Base-by-base conservation (phyloP, 2,329 filamentous ascomycete species). In the Diplodia mutila region DNA sequence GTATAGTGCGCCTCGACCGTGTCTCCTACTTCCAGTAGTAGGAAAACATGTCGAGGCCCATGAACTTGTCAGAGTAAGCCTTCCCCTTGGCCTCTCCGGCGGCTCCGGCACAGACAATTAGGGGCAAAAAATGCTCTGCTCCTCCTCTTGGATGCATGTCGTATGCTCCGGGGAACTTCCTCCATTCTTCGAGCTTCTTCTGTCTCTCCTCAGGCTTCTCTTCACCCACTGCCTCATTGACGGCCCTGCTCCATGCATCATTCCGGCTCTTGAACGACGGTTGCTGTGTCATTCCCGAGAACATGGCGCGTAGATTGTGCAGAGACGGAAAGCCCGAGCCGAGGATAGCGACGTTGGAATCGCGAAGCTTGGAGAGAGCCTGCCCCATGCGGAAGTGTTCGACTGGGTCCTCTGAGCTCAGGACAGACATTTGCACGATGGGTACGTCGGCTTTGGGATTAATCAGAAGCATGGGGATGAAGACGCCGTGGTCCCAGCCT, bases 401-500 rank as follows among this genome's bases (percentile, higher is more conserved):
- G 1, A 76, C 74, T 0, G 86, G 80, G 57, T 85, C 81, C 72
- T 88, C 86, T 21, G 81, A 84, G 32, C 72, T 70, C 3, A 88
- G 81, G 12, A 89, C 85, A 1, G 84, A 86, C 66, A 88, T 72
- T 73, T 88, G 86, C n/a, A 89, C 78, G 34, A 88, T 79, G 57
- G 86, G 86, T 2, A 86, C 73, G 67, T 81, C 76, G 70, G 85
- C 86, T 51, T 77, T 71, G 23, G 86, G 86, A 67, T 84, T 76
- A 71, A 85, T 82, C 52, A 88, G 84, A 54, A 83, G 79, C 76
- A 88, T 79, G 7, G 86, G 86, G 29, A 88, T 76, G 74, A 88
- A 88, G 67, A 88, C 85, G 77, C 86, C 86, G 73, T 88, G 86
- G 73, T 88, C 86, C 86, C 86, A 88, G 68, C 83, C 80, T 77